Base-by-base conservation (phyloP, 2,329 filamentous ascomycete species). In the Sporothrix phasma region DNA sequence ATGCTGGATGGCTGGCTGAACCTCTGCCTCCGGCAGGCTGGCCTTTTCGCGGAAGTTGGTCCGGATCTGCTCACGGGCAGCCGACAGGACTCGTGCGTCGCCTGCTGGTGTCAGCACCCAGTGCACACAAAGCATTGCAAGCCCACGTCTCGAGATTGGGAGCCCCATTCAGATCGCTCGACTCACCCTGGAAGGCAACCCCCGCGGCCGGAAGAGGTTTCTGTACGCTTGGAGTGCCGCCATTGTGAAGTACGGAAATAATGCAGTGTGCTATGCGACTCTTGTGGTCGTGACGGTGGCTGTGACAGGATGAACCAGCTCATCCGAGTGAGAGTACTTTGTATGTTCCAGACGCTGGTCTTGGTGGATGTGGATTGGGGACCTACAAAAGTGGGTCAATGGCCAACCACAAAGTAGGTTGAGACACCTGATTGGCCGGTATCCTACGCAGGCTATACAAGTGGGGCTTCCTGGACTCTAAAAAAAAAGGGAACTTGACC, bases 151-250 rank as follows among this genome's bases (percentile, higher is more conserved):
- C n/a, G n/a, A n/a, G n/a, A n/a, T n/a, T n/a, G n/a, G n/a, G n/a
- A n/a, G n/a, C n/a, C n/a, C n/a, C n/a, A n/a, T n/a, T n/a, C n/a
- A n/a, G n/a, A 19, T 19, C 10, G 6, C 1, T 31, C 45, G 24
- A 46, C 72, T 39, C 78, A 93, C 92, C 90, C 78, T 88, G 79
- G 73, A 99, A 99, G 66, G 92, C 92, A 68, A 95, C 80, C 68
- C 86, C 82, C 39, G 90, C 86, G 24, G 92, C 89, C 93, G 91
- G 70, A 96, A 80, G 47, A 97, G 79, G 69, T 88, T 81, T 72
- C 92, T 82, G 77, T 97, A 97, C 43, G 90, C 91, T 72, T 83
- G 80, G 63, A 91, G 78, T 17, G 90, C 89, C 79, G 46, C 19
- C 46, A 65, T 63, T 22, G 24, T 45, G 11, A 17, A 43, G 3